These are phyloP conservation scores for Botrytis porri DNA, from an alignment of 2,329 filamentous ascomycete genomes.

Conservation along the genomic window DNA sequence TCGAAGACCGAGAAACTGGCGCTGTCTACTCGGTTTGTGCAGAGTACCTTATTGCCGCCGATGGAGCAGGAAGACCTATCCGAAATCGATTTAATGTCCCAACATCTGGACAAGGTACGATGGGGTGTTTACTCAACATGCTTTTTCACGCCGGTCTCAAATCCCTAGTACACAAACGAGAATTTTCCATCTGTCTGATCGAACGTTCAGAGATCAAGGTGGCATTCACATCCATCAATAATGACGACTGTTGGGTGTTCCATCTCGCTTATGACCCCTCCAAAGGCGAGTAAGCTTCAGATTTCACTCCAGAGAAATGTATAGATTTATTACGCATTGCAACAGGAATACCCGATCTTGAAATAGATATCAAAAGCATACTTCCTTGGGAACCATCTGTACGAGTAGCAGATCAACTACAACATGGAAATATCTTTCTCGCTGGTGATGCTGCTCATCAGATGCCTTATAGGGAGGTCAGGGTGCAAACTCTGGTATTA, in stretches of 20 bases:
- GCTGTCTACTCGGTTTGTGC: constrained; percentile 30
- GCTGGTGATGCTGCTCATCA: constrained; percentile 51
- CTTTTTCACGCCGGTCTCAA: constrained; percentile 38
- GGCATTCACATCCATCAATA: constrained; percentile 33
- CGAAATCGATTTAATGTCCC: constrained; percentile 34
- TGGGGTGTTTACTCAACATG: constrained; percentile 40
- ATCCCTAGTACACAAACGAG: constrained; percentile 34
- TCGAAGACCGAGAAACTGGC: constrained; percentile 24
- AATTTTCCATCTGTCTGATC: constrained; percentile 40
- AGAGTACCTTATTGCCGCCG: constrained; percentile 42
- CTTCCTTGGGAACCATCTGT: constrained; percentile 39
- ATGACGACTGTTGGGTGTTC: constrained; percentile 34
- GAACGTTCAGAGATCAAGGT: constrained; percentile 26
- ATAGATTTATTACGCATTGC: constrained; percentile 33
- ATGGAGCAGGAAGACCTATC: constrained; percentile 38
- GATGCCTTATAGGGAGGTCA: constrained; percentile 47
- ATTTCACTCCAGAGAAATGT: constrained; percentile 29
- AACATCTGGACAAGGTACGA: constrained; percentile 35
- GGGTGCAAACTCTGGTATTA: constrained; percentile 40
- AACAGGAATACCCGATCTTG: constrained; percentile 33
- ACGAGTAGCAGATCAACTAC: constrained; percentile 34
- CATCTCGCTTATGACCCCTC: constrained; percentile 31
- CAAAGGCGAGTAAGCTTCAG: constrained; percentile 27
- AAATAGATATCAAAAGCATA: constrained; percentile 39
- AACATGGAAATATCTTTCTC: constrained; percentile 40